Evolutionary conservation across 73 alveolate genomes (phyloP), one percentile per base, ranked within the genome.

Genomic region (Stentor coeruleus): DNA sequence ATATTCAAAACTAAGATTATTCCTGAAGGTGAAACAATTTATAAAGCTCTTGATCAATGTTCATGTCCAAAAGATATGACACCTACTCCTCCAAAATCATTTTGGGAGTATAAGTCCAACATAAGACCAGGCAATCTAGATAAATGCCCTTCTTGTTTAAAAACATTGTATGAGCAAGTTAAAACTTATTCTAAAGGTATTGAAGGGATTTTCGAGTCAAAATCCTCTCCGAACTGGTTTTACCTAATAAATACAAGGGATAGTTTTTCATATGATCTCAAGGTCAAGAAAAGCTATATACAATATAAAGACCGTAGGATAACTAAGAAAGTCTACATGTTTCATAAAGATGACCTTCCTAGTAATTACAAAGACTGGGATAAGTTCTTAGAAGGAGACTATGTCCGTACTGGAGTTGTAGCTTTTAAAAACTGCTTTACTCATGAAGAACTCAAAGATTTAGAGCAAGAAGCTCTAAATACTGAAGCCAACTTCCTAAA

Each of bases 161-260:
- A 74, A 57, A 31, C 14, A 58, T 2, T 39, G 82, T 31, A 6
- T 83, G 36, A 81, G 59, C 35, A 35, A 76, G 57, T 83, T 38
- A 55, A 81, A 81, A 75, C 35, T 81, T 58, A 14, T 35, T 20
- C 30, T 74, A 41, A 59, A 66, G 35, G 81, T 75, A 15, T 59
- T 38, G 26, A 76, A 77, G 0, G 49, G 81, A 4, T 74, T 80
- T 42, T 59, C 36, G 86, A 73, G 30, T 59, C 75, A 31, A 77
- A 81, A 55, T 80, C 74, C 30, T 59, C 76, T 3, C 49, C 85
- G 35, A 42, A 83, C 41, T 91, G 94, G 26, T 74, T 93, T 14
- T 91, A 91, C 58, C 77, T 87, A 2, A 89, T 93, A 35, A 73
- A 91, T 26, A 93, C 98, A 3, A 86, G 98, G 59, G 98, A 93